These are phyloP conservation scores for Takakia lepidozioides DNA, from an alignment of 225 moss, liverwort and hornwort genomes.

Conservation along the genomic window DNA sequence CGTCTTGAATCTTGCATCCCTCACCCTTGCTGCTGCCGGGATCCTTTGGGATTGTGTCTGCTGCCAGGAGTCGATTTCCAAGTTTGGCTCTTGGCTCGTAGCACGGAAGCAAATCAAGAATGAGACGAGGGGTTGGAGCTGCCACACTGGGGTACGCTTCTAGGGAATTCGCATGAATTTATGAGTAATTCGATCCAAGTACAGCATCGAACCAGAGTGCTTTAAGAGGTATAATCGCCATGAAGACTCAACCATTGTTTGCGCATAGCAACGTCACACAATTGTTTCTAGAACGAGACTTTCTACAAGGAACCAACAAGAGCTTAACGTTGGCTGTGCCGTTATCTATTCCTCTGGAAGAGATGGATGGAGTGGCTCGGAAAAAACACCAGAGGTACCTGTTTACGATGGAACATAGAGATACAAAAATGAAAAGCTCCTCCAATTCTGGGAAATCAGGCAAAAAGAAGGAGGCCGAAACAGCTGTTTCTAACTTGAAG, in stretches of 20 bases:
- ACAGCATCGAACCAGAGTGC: no score
- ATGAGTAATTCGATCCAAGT: no score
- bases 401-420: constrained; percentile 21
- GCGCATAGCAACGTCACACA: constrained; percentile 17
- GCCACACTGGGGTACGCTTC: no score
- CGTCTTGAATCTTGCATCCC: no score
- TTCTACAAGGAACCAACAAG: constrained; percentile 6
- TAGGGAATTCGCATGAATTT: no score
- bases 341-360: constrained; percentile 16
- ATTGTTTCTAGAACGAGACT: constrained; percentile 9
- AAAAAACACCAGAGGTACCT: constrained; percentile 20
- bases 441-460: constrained; percentile 25
- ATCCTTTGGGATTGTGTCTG: no score
- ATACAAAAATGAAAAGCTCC: constrained; percentile 17
- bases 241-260: constrained; percentile 21
- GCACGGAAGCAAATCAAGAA: no score
- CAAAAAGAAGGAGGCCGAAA: constrained; percentile 15
- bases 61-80: no score
- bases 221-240: no score
- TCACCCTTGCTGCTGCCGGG: no score
- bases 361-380: constrained; percentile 11
- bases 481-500: constrained; percentile 7
- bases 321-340: constrained; percentile 19
- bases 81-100: no score
- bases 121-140: no score